These are phyloP conservation scores for Fonsecaea pedrosoi DNA, from an alignment of 2,329 filamentous ascomycete species.

Conservation along the genomic window DNA sequence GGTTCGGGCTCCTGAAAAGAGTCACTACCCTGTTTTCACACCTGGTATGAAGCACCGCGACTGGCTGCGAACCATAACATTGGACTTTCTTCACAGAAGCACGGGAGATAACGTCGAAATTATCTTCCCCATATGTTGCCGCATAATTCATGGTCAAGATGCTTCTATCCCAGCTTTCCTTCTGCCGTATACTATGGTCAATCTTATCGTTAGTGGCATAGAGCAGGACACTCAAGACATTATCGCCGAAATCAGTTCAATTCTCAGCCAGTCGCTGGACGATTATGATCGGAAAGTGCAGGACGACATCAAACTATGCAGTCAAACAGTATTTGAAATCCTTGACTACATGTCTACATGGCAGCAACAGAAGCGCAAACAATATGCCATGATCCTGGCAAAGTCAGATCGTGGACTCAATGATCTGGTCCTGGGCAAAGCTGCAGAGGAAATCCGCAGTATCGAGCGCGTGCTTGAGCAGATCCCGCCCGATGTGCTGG, in stretches of 20 bases:
- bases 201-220: constrained; percentile 77
- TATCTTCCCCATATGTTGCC: constrained; percentile 80
- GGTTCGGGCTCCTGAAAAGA: constrained; percentile 48
- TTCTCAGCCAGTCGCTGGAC: constrained; percentile 71
- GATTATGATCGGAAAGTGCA: constrained; percentile 62
- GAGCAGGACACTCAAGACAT: constrained; percentile 68
- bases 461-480: constrained; percentile 76
- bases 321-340: constrained; percentile 89
- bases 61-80: constrained; percentile 82
- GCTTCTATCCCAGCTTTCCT: constrained; percentile 85
- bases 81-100: constrained; percentile 79
- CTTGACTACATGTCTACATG: constrained; percentile 92
- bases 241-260: constrained; percentile 72
- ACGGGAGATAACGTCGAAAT: constrained; percentile 75
- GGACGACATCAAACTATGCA: constrained; percentile 82
- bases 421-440: constrained; percentile 30
- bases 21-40: constrained; percentile 79
- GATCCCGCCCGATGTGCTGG: constrained; percentile 75
- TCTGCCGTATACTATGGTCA: constrained; percentile 83
- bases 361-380: constrained; percentile 77
- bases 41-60: constrained; percentile 68
- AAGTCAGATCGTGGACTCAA: constrained; percentile 33
- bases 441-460: constrained; percentile 57
- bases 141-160: constrained; percentile 85
- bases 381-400: constrained; percentile 27